These are phyloP conservation scores for Trametes punicea DNA, from an alignment of 768 basidiomycete genomes.

Conservation along the genomic window DNA sequence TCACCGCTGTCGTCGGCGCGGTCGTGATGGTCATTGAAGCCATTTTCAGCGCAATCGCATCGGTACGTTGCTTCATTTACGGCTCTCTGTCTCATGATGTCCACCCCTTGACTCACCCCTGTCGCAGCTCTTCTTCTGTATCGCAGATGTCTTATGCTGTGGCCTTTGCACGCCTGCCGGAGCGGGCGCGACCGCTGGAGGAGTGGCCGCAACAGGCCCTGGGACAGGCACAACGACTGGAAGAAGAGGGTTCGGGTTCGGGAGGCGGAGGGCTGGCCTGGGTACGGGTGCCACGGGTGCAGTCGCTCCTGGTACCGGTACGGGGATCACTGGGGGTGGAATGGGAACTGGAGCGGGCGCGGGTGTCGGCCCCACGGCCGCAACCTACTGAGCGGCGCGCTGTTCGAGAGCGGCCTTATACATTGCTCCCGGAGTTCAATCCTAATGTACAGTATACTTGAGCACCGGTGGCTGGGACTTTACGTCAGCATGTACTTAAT, in stretches of 20 bases:
- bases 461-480: too few species aligned
- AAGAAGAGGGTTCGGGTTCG: conserved; percentile 6
- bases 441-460: too few species aligned
- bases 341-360: neutral
- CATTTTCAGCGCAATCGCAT: conserved; percentile 8
- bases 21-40: conserved; percentile 5
- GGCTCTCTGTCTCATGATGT: neutral
- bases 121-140: conserved; percentile 8
- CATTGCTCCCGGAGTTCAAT: too few species aligned
- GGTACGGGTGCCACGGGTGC: neutral
- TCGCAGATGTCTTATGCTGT: conserved; percentile 11
- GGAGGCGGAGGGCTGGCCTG: neutral
- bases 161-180: conserved; percentile 2
- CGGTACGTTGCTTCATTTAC: neutral
- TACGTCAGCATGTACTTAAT: too few species aligned
- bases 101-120: neutral
- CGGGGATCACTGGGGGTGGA: neutral
- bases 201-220: neutral
- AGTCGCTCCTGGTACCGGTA: neutral
- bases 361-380: neutral
- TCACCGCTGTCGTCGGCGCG: conserved; percentile 9
- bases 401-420: too few species aligned
- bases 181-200: neutral
- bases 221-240: conserved; percentile 11
- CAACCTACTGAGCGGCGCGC: neutral